Evolutionary conservation across 1,284 basidiomycete genomes (phyloP), one percentile per base, ranked within the genome.

Genomic region (Chondrostereum purpureum): DNA sequence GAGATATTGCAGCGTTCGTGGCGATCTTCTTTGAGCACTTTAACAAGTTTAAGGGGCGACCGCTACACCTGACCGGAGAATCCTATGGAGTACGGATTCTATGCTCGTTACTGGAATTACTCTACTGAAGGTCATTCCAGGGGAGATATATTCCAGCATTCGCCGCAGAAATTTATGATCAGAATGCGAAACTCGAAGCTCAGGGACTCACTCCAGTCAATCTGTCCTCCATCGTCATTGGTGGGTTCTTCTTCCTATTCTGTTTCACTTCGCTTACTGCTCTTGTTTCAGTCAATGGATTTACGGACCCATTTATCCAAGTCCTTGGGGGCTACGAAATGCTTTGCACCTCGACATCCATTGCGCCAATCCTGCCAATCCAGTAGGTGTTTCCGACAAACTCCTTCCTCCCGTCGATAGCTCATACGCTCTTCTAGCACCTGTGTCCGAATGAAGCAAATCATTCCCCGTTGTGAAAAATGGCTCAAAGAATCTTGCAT

Each of bases 31-130:
- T 80, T 54, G 74, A 80, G 47, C 66, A 73, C 16, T 83, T 82
- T 55, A 55, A 47, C 21, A 66, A 74, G 49, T 77, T 75, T 59
- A 64, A 72, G 50, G 73, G 72, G 22, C 17, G 83, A 13, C 62
- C 69, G 3, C 79, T 88, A 62, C 84, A 87, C 55, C 77, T 88
- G 72, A 71, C 83, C 10, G 83, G 83, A 5, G 83, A 87, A 62
- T 83, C 79, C 0, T 84, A 83, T 56, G 78, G 72, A 0, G 78
- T 78, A 50, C 13, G 67, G 59, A 27, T 33, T 11, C 14, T 4
- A n/a, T 19, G 5, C 12, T 4, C n/a, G 12, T 21, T 14, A 8
- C 33, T 27, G 35, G 31, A n/a, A 8, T 16, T 21, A 12, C 12
- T n/a, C 13, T 43, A 39, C 34, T 40, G n/a, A n/a, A n/a, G n/a